phyloP scores from a whole-genome alignment of 2,329 filamentous ascomycete genomes.

The Hortaea werneckii region DNA sequence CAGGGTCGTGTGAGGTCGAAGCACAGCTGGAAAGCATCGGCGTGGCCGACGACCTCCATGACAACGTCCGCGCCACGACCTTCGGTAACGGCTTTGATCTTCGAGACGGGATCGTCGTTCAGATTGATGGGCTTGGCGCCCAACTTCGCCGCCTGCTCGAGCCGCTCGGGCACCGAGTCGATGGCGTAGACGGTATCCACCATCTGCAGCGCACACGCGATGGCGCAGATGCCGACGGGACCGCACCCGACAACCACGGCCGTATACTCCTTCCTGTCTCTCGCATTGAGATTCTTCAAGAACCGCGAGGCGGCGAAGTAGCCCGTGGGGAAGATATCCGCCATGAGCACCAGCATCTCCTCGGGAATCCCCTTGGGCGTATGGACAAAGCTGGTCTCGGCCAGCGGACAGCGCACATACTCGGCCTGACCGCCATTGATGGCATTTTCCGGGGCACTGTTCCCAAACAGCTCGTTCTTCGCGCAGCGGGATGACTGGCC shows the following conservation, averaged over 20 bases:
- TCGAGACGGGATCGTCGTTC: conserved; percentile 38
- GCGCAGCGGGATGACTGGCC: conserved; percentile 69
- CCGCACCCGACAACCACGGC: conserved; percentile 79
- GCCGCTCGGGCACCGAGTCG: conserved; percentile 56
- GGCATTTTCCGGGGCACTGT: conserved; percentile 23
- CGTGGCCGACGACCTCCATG: conserved; percentile 46
- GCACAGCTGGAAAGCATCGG: conserved; percentile 37
- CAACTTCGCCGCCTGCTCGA: conserved; percentile 61
- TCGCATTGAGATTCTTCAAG: conserved; percentile 50
- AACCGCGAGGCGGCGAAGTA: conserved; percentile 76
- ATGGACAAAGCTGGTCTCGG: conserved; percentile 70
- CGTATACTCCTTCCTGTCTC: conserved; percentile 54
- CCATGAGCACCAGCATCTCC: conserved; percentile 73
- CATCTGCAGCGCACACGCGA: conserved; percentile 23
- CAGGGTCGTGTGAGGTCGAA: conserved; percentile 41
- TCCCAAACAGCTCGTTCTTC: conserved; percentile 57
- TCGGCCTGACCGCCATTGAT: conserved; percentile 24
- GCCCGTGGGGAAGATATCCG: conserved; percentile 78
- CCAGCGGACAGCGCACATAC: conserved; percentile 62
- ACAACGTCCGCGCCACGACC: conserved; percentile 79
- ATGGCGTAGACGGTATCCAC: conserved; percentile 24
- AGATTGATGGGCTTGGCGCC: conserved; percentile 82
- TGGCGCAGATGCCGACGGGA: conserved; percentile 66
- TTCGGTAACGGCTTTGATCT: conserved; percentile 64
- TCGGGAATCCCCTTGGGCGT: conserved; percentile 63